Evolutionary conservation across 805 yeast genomes (phyloP).

Genomic region (Scheffersomyces ergatensis): DNA sequence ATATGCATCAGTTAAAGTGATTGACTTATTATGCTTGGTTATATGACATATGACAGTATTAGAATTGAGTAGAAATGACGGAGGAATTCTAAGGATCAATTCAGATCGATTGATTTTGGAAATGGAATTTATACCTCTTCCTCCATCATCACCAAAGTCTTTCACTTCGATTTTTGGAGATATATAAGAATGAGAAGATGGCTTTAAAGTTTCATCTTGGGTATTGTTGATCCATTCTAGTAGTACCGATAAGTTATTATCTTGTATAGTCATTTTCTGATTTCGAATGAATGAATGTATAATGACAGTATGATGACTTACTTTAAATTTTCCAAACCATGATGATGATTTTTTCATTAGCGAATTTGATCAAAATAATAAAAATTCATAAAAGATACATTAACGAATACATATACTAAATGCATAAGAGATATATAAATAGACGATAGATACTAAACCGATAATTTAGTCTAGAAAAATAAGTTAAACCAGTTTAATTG

Average conservation of each 20-base stretch:
- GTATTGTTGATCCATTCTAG: conserved; percentile 29
- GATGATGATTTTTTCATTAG: too few species aligned
- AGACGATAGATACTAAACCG: too few species aligned
- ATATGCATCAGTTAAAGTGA: conserved; percentile 21
- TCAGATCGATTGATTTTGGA: conserved; percentile 38
- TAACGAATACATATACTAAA: too few species aligned
- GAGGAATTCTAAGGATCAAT: conserved; percentile 55
- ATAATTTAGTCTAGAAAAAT: too few species aligned
- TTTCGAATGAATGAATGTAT: too few species aligned
- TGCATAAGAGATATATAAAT: too few species aligned
- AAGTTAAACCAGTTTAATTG: conserved; percentile 48
- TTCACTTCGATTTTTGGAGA: conserved; percentile 40
- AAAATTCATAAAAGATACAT: too few species aligned
- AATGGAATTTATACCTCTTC: conserved; percentile 60
- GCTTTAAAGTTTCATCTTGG: conserved; percentile 15
- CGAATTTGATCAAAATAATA: too few species aligned
- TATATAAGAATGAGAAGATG: conserved; percentile 25
- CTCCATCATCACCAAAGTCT: conserved; percentile 36
- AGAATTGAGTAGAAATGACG: conserved; percentile 55
- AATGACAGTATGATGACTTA: too few species aligned
- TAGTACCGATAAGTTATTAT: conserved; percentile 13
- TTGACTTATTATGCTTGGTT: conserved; percentile 40
- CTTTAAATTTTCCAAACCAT: too few species aligned
- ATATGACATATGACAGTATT: conserved; percentile 45
- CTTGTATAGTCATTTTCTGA: conserved; percentile 9